Base-by-base conservation (phyloP, 2,329 filamentous ascomycete species). In the Byssoonygena ceratinophila region DNA sequence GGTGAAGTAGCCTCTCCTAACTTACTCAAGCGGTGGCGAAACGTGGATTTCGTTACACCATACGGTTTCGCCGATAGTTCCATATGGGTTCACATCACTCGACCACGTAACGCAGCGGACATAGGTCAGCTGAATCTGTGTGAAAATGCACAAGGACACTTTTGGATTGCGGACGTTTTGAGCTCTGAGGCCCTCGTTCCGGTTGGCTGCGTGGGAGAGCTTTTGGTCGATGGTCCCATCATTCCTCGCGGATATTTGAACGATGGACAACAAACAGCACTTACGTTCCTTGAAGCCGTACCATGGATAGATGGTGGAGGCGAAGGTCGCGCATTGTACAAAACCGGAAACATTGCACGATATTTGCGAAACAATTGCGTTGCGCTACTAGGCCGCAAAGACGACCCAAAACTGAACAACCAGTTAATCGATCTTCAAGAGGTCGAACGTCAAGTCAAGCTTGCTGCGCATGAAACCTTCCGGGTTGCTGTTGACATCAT, bases 341-440 rank as follows among this genome's bases (percentile, higher is more conserved):
- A 85, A 23, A 95, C 89, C 0, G 89, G 89, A 0, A 90, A 96
- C 66, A 87, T 85, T 62, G 89, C 85, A 3, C 76, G 78, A 22
- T 76, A 94, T 47, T 75, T 77, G 5, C 5, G 9, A 29, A 4
- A 29, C 5, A 29, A 5, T 4, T 29, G 27, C 27, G 27, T 29
- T 9, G 9, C 27, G 9, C 27, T 29, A 4, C 9, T 29, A 5
- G 27, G 27, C 9, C 27, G 27, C 5, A 82, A 95, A 8, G 78
- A 79, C 1, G 79, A 80, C 45, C 90, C 95, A 56, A 94, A 94
- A 65, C 74, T 94, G 3, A 80, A 88, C 12, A 89, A 89, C 0
- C 88, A 94, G 64, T 76, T 89, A 11, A 74, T 95, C 0, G 89
- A 95, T 61, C 83, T 92, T 53, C 85, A 83, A 0, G 88, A 95